phyloP scores from a whole-genome alignment of 1,139 yeast species.

The Suhomyces choctaworum region DNA sequence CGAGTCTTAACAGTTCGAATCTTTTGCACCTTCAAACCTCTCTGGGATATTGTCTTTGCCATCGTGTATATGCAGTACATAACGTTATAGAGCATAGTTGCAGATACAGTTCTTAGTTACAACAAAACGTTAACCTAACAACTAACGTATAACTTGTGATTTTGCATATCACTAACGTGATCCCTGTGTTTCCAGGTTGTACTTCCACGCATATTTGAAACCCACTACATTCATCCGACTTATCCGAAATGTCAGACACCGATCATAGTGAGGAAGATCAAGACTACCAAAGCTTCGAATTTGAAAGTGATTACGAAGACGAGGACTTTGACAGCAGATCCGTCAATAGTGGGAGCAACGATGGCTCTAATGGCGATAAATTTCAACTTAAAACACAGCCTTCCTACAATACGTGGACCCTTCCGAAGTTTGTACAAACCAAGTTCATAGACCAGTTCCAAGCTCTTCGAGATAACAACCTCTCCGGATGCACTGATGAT shows the following conservation, averaged over 20 bases:
- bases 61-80: no score
- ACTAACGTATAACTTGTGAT: no score
- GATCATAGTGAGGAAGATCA: conserved; percentile 9
- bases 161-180: no score
- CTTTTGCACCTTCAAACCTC: not conserved
- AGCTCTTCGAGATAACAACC: conserved; percentile 23
- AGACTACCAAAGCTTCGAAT: conserved; percentile 14
- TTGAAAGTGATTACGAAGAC: conserved; percentile 16
- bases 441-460: conserved; percentile 19
- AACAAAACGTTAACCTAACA: no score
- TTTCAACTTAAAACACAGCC: no score
- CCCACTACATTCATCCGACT: no score
- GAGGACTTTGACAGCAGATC: conserved; percentile 11
- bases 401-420: conserved; percentile 26
- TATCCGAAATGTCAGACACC: no score
- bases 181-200: no score
- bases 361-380: conserved; percentile 5
- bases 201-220: no score
- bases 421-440: conserved; percentile 26
- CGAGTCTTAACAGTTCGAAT: no score
- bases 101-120: no score
- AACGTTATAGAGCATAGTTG: no score
- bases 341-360: conserved; percentile 5
- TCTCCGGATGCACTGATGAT: conserved; percentile 37
- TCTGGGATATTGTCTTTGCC: conserved; percentile 5